Percentiles rank a stretch among this genome's conserved stretches.
Conservation (phyloP, 768 basidiomycete genomes). For the Phallus indusiatus region DNA sequence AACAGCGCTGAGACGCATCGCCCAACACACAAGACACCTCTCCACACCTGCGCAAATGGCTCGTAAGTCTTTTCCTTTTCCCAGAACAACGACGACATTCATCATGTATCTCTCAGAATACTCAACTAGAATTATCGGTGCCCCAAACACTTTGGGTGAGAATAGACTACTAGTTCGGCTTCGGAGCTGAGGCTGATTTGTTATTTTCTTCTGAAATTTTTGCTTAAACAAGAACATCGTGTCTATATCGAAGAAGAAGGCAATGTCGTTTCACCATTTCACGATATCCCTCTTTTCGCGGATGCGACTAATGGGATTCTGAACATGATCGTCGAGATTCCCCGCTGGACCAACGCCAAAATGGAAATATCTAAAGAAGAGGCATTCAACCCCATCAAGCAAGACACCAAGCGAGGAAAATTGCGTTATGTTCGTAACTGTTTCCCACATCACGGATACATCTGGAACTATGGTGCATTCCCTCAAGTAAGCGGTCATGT, state of each 20-base stretch:
- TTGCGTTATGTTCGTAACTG: conserved; percentile 98
- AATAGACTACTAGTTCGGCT: conserved; percentile 10
- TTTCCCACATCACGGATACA: conserved; percentile 99
- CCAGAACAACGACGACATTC: not conserved
- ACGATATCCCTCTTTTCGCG: conserved; percentile 97
- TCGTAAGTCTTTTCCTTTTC: not conserved
- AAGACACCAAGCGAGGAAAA: conserved; percentile 95
- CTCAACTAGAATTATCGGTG: conserved; percentile 70
- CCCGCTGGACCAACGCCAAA: conserved; percentile 99
- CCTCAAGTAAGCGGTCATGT: conserved; percentile 61
- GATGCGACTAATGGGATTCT: conserved; percentile 91
- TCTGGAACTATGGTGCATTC: conserved; percentile 99
- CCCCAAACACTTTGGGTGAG: conserved; percentile 89
- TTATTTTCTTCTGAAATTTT: not conserved
- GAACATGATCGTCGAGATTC: conserved; percentile 98
- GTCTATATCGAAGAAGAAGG: conserved; percentile 81
- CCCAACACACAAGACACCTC: conserved; percentile 1
- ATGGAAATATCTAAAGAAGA: conserved; percentile 99
- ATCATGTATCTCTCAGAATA: conserved; percentile 36
- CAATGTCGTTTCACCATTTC: conserved; percentile 76
- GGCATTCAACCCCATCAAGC: conserved; percentile 99
- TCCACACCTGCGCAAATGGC: conserved; percentile 4
- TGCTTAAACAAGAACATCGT: conserved; percentile 65
- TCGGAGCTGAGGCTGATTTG: conserved; percentile 15
- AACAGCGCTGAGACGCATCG: conserved; percentile 6